phyloP scores from a whole-genome alignment of 768 basidiomycete genomes.

The Hortiboletus flavorubellus region DNA sequence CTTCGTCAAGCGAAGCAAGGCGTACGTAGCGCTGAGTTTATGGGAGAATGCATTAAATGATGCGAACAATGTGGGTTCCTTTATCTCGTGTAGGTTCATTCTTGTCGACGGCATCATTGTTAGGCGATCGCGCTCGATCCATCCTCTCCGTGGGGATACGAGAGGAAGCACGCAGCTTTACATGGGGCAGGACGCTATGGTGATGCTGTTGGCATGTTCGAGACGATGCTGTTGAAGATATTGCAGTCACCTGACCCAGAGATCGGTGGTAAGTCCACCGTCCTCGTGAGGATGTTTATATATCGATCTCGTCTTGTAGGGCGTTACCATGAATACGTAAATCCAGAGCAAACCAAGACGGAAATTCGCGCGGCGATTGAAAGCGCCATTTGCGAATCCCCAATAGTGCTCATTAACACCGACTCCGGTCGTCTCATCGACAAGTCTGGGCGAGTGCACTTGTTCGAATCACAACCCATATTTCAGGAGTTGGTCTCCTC shows the following conservation, averaged over 20 bases:
- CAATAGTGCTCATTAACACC: too few relatives aligned
- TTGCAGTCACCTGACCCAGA: neutral
- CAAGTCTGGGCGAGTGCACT: too few relatives aligned
- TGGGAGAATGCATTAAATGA: neutral
- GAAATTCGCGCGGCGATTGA: too few relatives aligned
- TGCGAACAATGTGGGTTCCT: neutral
- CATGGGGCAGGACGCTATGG: neutral
- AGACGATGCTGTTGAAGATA: conserved; percentile 4
- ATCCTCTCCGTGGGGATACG: neutral
- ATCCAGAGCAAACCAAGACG: too few relatives aligned
- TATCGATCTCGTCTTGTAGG: too few relatives aligned
- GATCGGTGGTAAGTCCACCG: neutral
- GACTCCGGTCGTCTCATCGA: too few relatives aligned
- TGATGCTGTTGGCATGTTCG: neutral
- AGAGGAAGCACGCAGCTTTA: neutral
- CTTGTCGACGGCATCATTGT: neutral
- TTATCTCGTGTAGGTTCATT: neutral
- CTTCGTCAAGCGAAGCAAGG: neutral
- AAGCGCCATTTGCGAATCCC: too few relatives aligned
- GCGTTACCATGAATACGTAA: too few relatives aligned
- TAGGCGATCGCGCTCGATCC: neutral
- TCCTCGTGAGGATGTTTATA: too few relatives aligned
- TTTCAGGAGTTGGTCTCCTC: too few relatives aligned
- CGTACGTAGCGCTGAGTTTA: neutral
- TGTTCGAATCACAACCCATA: too few relatives aligned